These are phyloP conservation scores for Casuarina cunninghamiana DNA, from an alignment of 306 rosid genomes.

Conservation along the genomic window DNA sequence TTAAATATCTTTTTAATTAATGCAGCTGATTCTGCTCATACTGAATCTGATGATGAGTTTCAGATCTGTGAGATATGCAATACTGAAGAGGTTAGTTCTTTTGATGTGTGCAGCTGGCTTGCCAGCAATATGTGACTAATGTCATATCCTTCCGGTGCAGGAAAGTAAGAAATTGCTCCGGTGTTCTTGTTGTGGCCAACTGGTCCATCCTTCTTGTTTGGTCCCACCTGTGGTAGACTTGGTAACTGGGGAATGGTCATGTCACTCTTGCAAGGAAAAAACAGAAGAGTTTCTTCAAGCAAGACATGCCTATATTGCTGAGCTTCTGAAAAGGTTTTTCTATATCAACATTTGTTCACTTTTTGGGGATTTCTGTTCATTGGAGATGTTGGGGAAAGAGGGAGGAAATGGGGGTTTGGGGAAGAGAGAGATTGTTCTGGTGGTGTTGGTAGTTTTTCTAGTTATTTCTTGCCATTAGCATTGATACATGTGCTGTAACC, in stretches of 20 bases:
- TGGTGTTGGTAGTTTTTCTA: slow-evolving; percentile 4
- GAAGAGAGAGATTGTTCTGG: neutral
- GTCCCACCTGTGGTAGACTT: slow-evolving; percentile 79
- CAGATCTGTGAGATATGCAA: slow-evolving; percentile 94
- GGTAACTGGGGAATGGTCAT: slow-evolving; percentile 84
- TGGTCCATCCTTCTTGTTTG: slow-evolving; percentile 80
- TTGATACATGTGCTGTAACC: slow-evolving; percentile 28
- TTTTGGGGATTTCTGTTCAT: slow-evolving; percentile 11
- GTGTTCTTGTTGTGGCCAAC: slow-evolving; percentile 88
- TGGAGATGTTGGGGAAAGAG: no score
- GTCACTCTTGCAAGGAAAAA: slow-evolving; percentile 86
- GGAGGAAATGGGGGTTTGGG: slow-evolving; percentile 6
- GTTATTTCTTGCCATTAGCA: neutral
- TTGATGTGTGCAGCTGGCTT: slow-evolving; percentile 30
- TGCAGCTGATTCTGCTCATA: slow-evolving; percentile 88
- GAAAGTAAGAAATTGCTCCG: slow-evolving; percentile 81
- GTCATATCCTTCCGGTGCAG: slow-evolving; percentile 43
- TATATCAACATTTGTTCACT: slow-evolving; percentile 18
- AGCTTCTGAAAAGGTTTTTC: slow-evolving; percentile 70
- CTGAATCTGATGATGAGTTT: slow-evolving; percentile 94
- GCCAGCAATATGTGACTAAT: slow-evolving; percentile 21
- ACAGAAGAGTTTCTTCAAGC: slow-evolving; percentile 86
- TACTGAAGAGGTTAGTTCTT: slow-evolving; percentile 65
- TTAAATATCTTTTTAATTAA: slow-evolving; percentile 30
- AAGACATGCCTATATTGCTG: slow-evolving; percentile 67